Base-by-base conservation (phyloP, 192 early-diverging fungal species). In the Chytriomyces confervae region DNA sequence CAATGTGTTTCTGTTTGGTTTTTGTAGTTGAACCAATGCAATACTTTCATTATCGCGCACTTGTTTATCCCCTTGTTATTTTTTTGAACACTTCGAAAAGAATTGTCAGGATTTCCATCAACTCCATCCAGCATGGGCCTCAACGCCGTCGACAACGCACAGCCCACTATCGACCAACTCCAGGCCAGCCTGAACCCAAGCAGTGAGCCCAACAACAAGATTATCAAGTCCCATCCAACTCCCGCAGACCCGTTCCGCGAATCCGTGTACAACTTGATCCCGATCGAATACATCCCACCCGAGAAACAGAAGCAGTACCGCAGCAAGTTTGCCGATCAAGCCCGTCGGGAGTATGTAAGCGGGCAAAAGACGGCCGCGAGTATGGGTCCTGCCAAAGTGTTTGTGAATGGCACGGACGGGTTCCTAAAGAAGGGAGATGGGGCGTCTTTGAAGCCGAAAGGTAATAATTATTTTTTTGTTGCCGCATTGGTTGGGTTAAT, bases 401-500 rank as follows among this genome's bases (percentile, higher is more conserved):
- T 68, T 27, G 53, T 85, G 29, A 77, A 75, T 8, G 68, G 67
- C 18, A 83, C 85, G 16, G 69, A 71, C 23, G 71, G 81, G 10
- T 90, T 85, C 50, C 13, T 90, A 49, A 82, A 80, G 62, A 86
- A 85, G 79, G 82, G 89, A 24, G 84, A 90, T 8, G 66, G 89
- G 29, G 87, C 82, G 45, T 73, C 47, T 57, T 8, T 24, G 51
- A 72, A 72, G 71, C 71, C 53, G 53, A 16, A 29, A 27, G 61
- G 78, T 77, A 24, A 72, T n/a, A n/a, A n/a, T n/a, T n/a, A n/a
- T 53, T 18, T n/a, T n/a, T n/a, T n/a, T n/a, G n/a, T n/a, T n/a
- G n/a, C n/a, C n/a, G n/a, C n/a, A n/a, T n/a, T n/a, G n/a, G n/a
- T n/a, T n/a, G n/a, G n/a, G n/a, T n/a, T n/a, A n/a, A n/a, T n/a